phyloP scores from a whole-genome alignment of 2,329 filamentous ascomycete genomes.

The Fusarium brevicatenulatum region DNA sequence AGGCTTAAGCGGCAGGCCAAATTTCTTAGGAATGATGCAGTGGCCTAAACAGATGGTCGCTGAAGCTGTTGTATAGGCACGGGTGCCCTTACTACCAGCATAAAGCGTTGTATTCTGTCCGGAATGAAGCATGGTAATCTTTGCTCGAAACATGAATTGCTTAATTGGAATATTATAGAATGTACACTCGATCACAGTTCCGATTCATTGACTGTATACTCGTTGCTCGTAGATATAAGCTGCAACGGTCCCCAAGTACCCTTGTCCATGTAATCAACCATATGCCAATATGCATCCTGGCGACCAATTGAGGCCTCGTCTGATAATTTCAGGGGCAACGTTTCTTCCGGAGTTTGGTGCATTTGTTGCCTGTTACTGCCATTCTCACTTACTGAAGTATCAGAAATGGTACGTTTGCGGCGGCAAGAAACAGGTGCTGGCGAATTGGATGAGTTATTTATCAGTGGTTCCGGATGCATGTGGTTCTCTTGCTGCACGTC shows the following conservation, averaged over 20 bases:
- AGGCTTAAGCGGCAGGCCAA: slow-evolving; percentile 22
- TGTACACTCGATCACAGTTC: slow-evolving; percentile 45
- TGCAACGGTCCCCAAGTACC: slow-evolving; percentile 47
- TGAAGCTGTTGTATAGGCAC: slow-evolving; percentile 18
- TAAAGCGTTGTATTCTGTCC: background rate
- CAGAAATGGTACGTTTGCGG: slow-evolving; percentile 36
- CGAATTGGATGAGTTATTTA: background rate
- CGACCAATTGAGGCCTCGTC: slow-evolving; percentile 40
- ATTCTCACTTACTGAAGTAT: slow-evolving; percentile 4
- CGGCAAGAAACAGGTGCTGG: background rate
- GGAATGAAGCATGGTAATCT: background rate
- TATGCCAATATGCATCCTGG: slow-evolving; percentile 49
- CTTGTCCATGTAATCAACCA: slow-evolving; percentile 44
- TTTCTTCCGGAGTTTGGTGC: slow-evolving; percentile 16
- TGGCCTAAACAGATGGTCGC: slow-evolving; percentile 39
- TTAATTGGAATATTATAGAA: background rate
- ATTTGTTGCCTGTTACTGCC: background rate
- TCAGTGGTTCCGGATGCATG: background rate
- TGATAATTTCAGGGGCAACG: slow-evolving; percentile 25
- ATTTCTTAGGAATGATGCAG: slow-evolving; percentile 34
- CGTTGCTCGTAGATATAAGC: slow-evolving; percentile 49
- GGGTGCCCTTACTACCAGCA: background rate
- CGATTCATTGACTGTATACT: slow-evolving; percentile 47
- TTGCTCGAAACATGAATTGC: background rate
- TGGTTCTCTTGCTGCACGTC: background rate